Conservation (phyloP, 345 rosid genomes). For the Diplotaxis tenuifolia region DNA sequence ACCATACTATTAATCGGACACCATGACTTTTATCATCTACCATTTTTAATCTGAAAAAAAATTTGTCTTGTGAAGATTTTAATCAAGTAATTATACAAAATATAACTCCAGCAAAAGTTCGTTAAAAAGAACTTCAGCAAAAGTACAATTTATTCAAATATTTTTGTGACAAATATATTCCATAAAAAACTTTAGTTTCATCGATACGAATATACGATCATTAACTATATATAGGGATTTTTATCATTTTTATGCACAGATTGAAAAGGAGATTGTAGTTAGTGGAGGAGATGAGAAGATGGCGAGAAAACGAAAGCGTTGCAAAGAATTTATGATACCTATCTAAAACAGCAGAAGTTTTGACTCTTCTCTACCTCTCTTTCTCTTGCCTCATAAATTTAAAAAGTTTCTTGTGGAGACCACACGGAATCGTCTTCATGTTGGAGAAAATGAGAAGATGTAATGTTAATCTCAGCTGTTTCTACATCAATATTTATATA, state of each 20-base stretch:
- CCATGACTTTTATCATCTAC: not conserved
- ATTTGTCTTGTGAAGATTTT: not conserved
- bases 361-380: not conserved
- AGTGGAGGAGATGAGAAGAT: not conserved
- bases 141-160: not conserved
- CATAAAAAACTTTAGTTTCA: not conserved
- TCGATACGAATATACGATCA: not conserved
- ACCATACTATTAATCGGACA: not conserved
- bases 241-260: not conserved
- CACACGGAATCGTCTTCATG: not conserved
- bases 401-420: not conserved
- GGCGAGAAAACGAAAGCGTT: not conserved
- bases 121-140: too few species aligned
- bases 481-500: not conserved
- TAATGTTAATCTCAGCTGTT: not conserved
- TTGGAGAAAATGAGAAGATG: not conserved
- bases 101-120: not conserved
- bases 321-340: not conserved
- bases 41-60: not conserved
- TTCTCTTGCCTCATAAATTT: not conserved
- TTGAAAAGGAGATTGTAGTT: not conserved
- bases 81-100: not conserved
- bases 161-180: not conserved
- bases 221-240: not conserved
- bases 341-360: not conserved